Evolutionary conservation across 1,284 basidiomycete genomes (phyloP).

Genomic region (Agaricales sp.): DNA sequence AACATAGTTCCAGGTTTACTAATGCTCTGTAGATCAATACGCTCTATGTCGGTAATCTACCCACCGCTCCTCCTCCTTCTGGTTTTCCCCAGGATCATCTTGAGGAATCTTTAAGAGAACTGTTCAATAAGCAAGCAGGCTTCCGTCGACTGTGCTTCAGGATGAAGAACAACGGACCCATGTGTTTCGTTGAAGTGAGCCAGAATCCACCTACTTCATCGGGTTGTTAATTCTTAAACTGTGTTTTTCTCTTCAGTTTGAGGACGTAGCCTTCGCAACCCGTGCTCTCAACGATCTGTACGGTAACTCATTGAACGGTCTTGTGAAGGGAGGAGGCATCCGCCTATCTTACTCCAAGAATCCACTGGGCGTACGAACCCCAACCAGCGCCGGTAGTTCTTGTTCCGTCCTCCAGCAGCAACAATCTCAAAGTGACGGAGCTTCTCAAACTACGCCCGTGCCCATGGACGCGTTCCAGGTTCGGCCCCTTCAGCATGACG

Average conservation of each 20-base stretch:
- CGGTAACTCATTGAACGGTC: conserved; percentile 81
- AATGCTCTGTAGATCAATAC: conserved; percentile 79
- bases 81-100: conserved; percentile 70
- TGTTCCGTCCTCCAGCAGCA: conserved; percentile 43
- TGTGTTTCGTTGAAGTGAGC: conserved; percentile 92
- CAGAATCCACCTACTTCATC: conserved; percentile 4
- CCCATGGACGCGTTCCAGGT: conserved; percentile 11
- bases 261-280: conserved; percentile 79
- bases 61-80: conserved; percentile 56
- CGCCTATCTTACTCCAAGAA: conserved; percentile 96
- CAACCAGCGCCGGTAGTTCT: conserved; percentile 44
- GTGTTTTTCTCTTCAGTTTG: conserved; percentile 51
- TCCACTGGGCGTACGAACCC: conserved; percentile 77
- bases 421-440: conserved; percentile 26
- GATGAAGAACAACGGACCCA: conserved; percentile 92
- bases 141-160: conserved; percentile 91
- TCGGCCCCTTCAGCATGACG: conserved; percentile 27
- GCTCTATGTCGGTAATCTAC: conserved; percentile 89
- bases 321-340: conserved; percentile 92
- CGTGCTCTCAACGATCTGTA: conserved; percentile 84
- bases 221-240: no score
- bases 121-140: conserved; percentile 74
- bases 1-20: no score
- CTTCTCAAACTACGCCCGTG: conserved; percentile 2
- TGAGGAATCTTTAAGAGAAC: conserved; percentile 74